Base-by-base conservation (phyloP, 1,139 yeast species). In the Fermentozyma sake region DNA sequence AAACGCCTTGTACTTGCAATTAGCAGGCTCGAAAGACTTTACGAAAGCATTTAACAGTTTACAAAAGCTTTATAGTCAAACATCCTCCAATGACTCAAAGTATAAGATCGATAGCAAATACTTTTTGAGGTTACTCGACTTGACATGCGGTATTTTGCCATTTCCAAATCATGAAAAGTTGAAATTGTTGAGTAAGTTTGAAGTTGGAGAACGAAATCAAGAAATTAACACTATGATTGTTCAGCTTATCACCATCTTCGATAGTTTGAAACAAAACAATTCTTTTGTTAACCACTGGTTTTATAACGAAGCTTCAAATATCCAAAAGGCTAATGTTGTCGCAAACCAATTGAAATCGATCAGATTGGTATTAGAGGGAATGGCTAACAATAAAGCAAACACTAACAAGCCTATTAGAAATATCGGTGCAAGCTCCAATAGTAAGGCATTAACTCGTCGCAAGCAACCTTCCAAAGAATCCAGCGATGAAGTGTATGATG, bases 261-360 rank as follows among this genome's bases (percentile, higher is more conserved):
- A 45, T 5, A 50, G 54, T 25, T 48, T 67, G 30, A 50, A 46
- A 29, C 42, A 45, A 6, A 63, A 65, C 38, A 63, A 52, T 30
- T 33, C 48, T 3, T 58, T 60, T 40, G 54, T 61, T 11, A 65
- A 57, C 42, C 66, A 62, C 35, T 67, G 72, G 70, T 71, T 67
- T 48, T 58, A 68, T 49, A 50, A 66, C 29, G 68, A 66, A 42
- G 69, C 76, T 10, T 46, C 79, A 15, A 61, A 68, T 40, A 40
- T 72, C 42, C 85, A 76, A 48, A 63, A 68, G 41, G 72, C 79
- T 23, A 61, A 64, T 44, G 70, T 79, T 22, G 75, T 79, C 16
- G 75, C 83, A 3, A 70, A 64, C 33, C 85, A 79, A 41, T 54
- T 79, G 38, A 72, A 72, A 37, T 66, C 78, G 4, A 67, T 79